A percentile compares a stretch with the other conserved stretches of the same genome.
Conservation (phyloP, 1,284 basidiomycete species). For the Austroboletus novae-zelandiae region DNA sequence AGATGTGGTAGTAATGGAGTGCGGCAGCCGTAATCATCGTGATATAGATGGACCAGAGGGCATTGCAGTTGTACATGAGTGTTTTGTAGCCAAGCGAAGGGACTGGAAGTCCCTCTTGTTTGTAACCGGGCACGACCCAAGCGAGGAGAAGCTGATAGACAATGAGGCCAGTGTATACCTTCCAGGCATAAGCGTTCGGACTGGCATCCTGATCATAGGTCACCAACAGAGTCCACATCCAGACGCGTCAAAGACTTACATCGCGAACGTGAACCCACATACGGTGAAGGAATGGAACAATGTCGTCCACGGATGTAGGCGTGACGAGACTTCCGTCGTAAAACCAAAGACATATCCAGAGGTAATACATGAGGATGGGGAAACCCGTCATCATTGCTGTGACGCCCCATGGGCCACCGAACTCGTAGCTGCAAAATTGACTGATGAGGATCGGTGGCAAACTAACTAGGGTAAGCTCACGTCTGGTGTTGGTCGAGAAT, state of each 20-base stretch:
- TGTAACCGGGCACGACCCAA: conserved; percentile 87
- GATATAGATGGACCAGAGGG: conserved; percentile 82
- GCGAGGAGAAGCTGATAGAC: conserved; percentile 90
- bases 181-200: conserved; percentile 86
- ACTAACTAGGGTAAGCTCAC: conserved; percentile 39
- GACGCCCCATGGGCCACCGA: conserved; percentile 93
- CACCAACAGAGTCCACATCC: neutral
- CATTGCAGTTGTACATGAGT: conserved; percentile 97
- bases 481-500: conserved; percentile 73
- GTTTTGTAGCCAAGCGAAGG: conserved; percentile 90
- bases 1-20: conserved; percentile 82
- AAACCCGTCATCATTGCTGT: conserved; percentile 94
- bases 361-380: conserved; percentile 93
- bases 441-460: conserved; percentile 11
- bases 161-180: conserved; percentile 88
- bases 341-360: conserved; percentile 98
- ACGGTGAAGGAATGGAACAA: conserved; percentile 74
- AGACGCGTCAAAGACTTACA: conserved; percentile 42
- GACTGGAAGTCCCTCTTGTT: conserved; percentile 92
- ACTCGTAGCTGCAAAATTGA: conserved; percentile 73
- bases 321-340: conserved; percentile 87
- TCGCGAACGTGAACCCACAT: conserved; percentile 85
- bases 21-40: conserved; percentile 77
- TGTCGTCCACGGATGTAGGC: conserved; percentile 70
- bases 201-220: conserved; percentile 70